Evolutionary conservation across 1,139 yeast species (phyloP), one percentile per base, ranked within the genome.

Genomic region (Taphrina flavorubra): DNA sequence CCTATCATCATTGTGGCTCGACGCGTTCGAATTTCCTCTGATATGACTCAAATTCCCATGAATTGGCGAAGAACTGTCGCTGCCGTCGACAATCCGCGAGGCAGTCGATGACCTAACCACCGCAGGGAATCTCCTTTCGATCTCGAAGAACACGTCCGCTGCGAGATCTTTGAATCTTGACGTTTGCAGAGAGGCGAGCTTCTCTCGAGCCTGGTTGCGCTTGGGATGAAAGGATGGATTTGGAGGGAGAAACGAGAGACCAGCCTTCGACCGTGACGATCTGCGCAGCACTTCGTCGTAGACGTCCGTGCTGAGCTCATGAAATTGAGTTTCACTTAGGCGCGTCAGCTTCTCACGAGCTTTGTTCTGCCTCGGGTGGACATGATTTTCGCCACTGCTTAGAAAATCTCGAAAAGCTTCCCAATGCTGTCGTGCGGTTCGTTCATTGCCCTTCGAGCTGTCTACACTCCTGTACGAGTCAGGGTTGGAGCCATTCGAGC

Each of bases 141-240:
- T 89, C 78, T 95, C 99, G 76, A 81, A 90, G 61, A 89, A 81
- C 59, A 94, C 92, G 78, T 95, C 99, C 69, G 90, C 87, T 13
- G 92, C 96, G 76, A 95, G 84, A 77, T 94, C 99, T 75, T 88
- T 88, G 79, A 94, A 94, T 71, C 98, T 80, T 11, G 87, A 79
- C 69, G 88, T 87, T 0, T 97, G 95, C 71, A 95, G 83, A 57
- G 91, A 86, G 1, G 97, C 89, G 73, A 95, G 83, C 78, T 92
- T 94, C 76, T 90, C 92, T 74, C 99, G 85, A 2, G 99, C 99
- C 78, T 92, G 97, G 77, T 95, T 95, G 75, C 99, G 84, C 76
- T 92, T 92, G 46, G 96, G 95, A 77, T 95, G 99, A 79, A 91
- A 91, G 3, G 83, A 80, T n/a, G 85, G 82, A 76, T 84, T 85